Conservation (phyloP, 2,329 filamentous ascomycete species). For the Chaetothyriales sp. region DNA sequence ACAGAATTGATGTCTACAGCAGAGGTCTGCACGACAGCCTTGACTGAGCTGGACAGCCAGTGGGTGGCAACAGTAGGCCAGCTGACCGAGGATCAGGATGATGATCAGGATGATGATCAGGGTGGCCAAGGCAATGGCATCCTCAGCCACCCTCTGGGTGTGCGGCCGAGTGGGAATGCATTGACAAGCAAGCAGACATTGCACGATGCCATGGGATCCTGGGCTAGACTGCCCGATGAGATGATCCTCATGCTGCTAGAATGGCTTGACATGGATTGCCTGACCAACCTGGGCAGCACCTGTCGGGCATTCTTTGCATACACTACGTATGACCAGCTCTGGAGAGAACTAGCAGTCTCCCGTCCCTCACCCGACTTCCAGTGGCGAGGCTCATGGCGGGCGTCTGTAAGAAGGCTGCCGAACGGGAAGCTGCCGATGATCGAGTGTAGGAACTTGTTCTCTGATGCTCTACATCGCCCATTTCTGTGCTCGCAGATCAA, state of each 20-base stretch:
- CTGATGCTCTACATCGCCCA: slow-evolving; percentile 75
- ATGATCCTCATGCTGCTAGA: slow-evolving; percentile 62
- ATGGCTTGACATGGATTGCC: slow-evolving; percentile 46
- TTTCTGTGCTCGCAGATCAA: slow-evolving; percentile 74
- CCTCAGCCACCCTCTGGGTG: slow-evolving; percentile 67
- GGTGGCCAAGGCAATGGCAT: slow-evolving; percentile 14
- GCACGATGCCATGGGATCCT: slow-evolving; percentile 48
- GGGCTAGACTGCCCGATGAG: slow-evolving; percentile 64
- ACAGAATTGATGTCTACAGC: not conserved
- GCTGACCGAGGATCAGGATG: not conserved
- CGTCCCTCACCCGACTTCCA: slow-evolving; percentile 29
- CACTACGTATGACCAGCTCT: slow-evolving; percentile 68
- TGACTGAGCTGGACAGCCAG: not conserved
- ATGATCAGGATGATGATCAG: not conserved
- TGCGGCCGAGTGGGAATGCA: slow-evolving; percentile 79
- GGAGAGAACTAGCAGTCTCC: slow-evolving; percentile 65
- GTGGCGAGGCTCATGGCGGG: slow-evolving; percentile 77
- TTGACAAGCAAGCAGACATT: slow-evolving; percentile 52
- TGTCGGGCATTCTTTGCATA: slow-evolving; percentile 82
- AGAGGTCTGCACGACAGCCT: not conserved
- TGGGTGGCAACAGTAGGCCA: not conserved
- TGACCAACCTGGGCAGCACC: slow-evolving; percentile 56
- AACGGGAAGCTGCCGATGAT: slow-evolving; percentile 41
- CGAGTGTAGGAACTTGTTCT: slow-evolving; percentile 67
- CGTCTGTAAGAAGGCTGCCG: slow-evolving; percentile 53